Evolutionary conservation across 352 stramenopile species (phyloP), one percentile per base, ranked within the genome.

Genomic region (Globisporangium middletonii): DNA sequence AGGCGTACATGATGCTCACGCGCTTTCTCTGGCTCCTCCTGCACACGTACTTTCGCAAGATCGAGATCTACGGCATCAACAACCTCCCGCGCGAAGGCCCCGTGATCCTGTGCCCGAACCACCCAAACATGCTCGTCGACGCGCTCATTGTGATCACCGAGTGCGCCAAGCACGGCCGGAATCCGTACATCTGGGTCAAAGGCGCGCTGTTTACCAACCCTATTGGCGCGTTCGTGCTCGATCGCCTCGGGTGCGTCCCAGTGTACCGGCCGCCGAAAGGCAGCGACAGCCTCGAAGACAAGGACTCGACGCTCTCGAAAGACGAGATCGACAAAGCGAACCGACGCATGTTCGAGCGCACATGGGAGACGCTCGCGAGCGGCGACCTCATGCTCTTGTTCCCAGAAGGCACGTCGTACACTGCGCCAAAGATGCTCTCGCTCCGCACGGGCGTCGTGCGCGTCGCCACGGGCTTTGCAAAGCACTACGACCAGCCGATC

Each of bases 51-150:
- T 92, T 87, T 62, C 77, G 79, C 65, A 86, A 84, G 65, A 89
- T 89, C 63, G 77, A 77, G 43, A 68, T 89, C 60, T 86, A 83
- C 61, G 81, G 79, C 16, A 69, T 89, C 63, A 89, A 92, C 62
- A 86, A 92, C 58, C 79, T 92, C 33, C 81, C 81, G 6, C 79
- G 81, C 23, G 79, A 92, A 72, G 73, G 80, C 6, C 81, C 81
- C 2, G 81, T 92, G 52, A 89, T 92, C 42, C 51, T 92, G 53
- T 92, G 79, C 23, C 77, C 81, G 9, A 92, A 92, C 65, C 81
- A 92, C 58, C 81, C 81, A 4, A 92, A 92, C 60, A 92, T 92
- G 81, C 73, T 92, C 37, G 78, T 92, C 19, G 81, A 92, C 57
- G 69, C 71, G 60, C 72, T 89, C 41, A 67, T 92, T n/a, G 78